These are phyloP conservation scores for Glycyrrhiza uralensis DNA, from an alignment of 306 rosid genomes.

Conservation along the genomic window DNA sequence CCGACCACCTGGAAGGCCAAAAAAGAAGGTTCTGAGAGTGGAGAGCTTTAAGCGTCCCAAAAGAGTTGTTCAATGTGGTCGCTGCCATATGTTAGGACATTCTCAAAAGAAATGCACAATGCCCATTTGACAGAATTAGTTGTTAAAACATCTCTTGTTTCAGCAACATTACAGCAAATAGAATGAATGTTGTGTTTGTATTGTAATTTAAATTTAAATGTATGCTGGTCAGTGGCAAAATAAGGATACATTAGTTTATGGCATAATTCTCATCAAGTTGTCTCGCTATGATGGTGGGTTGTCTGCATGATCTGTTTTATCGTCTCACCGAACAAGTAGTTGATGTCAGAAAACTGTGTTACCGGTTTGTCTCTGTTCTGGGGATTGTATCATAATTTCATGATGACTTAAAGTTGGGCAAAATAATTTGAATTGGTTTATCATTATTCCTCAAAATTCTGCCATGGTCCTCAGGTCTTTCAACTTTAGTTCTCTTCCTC, in stretches of 20 bases:
- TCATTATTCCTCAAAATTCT: neutral
- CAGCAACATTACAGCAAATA: constrained; percentile 34
- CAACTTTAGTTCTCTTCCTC: neutral
- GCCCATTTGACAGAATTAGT: constrained; percentile 53
- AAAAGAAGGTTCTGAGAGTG: constrained; percentile 84
- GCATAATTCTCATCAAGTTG: constrained; percentile 15
- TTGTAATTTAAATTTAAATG: constrained; percentile 49
- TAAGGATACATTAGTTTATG: constrained; percentile 38
- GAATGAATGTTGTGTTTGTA: constrained; percentile 50
- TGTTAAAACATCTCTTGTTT: constrained; percentile 31
- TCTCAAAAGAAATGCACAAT: constrained; percentile 94
- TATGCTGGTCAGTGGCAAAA: constrained; percentile 43
- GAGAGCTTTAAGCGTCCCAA: constrained; percentile 97
- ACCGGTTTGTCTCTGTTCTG: constrained; percentile 15
- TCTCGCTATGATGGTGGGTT: neutral
- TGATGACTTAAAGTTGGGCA: neutral
- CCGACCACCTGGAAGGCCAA: constrained; percentile 96
- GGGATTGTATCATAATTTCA: neutral
- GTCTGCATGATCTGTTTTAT: constrained; percentile 22
- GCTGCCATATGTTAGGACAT: constrained; percentile 98
- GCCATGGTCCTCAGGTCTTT: neutral
- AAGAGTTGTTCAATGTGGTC: constrained; percentile 94
- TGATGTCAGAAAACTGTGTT: neutral
- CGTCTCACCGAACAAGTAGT: neutral
- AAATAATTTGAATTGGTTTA: neutral